phyloP scores from a whole-genome alignment of 306 rosid genomes.

The Cucurbita argyrosperma region DNA sequence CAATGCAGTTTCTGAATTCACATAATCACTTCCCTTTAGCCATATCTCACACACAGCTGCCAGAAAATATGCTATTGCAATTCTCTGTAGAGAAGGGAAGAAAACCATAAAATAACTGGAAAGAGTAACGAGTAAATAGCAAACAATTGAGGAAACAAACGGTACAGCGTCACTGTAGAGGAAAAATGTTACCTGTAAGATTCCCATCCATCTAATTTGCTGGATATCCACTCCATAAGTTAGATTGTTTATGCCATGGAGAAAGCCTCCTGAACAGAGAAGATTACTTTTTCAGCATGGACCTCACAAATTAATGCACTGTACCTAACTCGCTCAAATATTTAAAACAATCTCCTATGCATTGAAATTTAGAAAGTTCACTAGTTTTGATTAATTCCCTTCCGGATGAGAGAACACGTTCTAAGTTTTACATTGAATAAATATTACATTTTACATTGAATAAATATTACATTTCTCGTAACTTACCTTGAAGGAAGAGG shows the following conservation, averaged over 20 bases:
- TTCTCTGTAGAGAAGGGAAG: constrained; percentile 42
- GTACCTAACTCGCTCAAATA: not conserved
- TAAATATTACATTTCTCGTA: constrained; percentile 1
- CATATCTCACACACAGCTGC: constrained; percentile 86
- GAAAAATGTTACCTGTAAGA: constrained; percentile 50
- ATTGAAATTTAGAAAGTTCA: not conserved
- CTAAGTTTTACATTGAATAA: not conserved
- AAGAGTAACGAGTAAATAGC: not conserved
- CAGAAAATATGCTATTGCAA: constrained; percentile 63
- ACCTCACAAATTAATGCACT: not conserved
- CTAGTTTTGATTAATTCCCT: not conserved
- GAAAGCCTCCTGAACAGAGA: constrained; percentile 55
- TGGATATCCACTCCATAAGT: constrained; percentile 81
- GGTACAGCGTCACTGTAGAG: not conserved
- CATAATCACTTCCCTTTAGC: constrained; percentile 52
- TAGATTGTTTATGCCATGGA: constrained; percentile 59
- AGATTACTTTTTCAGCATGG: constrained; percentile 6
- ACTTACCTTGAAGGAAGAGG: constrained; percentile 76
- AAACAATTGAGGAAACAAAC: not conserved
- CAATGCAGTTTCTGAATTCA: constrained; percentile 47
- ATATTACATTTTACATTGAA: not conserved
- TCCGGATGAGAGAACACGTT: not conserved
- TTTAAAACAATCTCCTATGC: not conserved
- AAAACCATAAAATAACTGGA: not conserved
- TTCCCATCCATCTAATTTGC: constrained; percentile 71